Base-by-base conservation (phyloP, 129 eudicot genomes). In the Escallonia herrerae region DNA sequence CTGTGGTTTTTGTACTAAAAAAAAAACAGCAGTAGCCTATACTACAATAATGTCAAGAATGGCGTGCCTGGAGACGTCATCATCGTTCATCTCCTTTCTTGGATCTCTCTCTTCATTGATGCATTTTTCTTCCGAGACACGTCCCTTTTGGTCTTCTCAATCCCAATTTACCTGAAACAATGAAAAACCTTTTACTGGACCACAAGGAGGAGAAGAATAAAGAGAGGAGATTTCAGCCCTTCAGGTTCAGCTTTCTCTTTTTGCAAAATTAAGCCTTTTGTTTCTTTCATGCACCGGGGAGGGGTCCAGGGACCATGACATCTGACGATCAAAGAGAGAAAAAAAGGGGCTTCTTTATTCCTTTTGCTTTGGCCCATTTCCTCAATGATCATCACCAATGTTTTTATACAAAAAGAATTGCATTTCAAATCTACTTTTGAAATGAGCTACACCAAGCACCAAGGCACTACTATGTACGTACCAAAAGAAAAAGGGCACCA, bases 41-140 rank as follows among this genome's bases (percentile, higher is more conserved):
- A 22, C 33, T 22, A 22, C 33, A 22, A 22, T 22, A 22, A 22
- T 22, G 33, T 22, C 73, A 45, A 22, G 37, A 33, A 70, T 61
- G 73, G 90, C 95, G 95, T 87, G 95, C 81, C 75, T 65, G 45
- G 64, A 77, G 62, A 71, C 79, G 72, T 65, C 77, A 73, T 86
- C 81, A 58, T 72, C 73, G 53, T 64, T 70, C 72, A 62, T 58
- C 53, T 66, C 37, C 60, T 53, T 33, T 6, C 10, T 54, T 65
- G 33, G 40, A 43, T 46, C 42, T 72, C 51, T 13, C 15, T 14
- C 33, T 22, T 22, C 33, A 22, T 22, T 22, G 33, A 22, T 22
- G 33, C 33, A 0, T 22, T 22, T 52, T 15, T 59, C 47, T 63
- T 66, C 22, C 10, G 14, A 63, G 67, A 7, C 57, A 47, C 8